These are phyloP conservation scores for Inga laurina DNA, from an alignment of 306 rosid genomes.

Conservation along the genomic window DNA sequence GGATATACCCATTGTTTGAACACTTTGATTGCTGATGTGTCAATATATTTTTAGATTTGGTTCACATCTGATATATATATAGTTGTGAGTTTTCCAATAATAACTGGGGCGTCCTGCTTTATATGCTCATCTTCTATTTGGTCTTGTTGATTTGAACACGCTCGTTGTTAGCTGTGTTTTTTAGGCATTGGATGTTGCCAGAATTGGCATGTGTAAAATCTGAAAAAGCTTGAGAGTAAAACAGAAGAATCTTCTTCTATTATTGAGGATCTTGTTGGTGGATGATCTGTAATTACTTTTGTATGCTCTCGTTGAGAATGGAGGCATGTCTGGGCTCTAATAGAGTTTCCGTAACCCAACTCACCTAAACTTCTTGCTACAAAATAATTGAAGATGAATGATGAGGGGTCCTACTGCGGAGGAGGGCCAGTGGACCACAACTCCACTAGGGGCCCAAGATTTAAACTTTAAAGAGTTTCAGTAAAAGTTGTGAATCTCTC, in stretches of 20 bases:
- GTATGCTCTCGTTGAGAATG: no score
- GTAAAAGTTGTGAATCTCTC: no score
- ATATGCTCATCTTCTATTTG: background rate
- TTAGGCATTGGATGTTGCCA: background rate
- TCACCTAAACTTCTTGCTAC: no score
- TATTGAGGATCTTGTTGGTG: no score
- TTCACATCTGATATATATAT: background rate
- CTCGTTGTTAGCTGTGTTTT: background rate
- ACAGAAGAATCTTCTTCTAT: no score
- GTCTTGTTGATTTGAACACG: background rate
- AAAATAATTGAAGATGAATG: no score
- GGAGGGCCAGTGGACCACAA: background rate
- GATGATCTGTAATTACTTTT: no score
- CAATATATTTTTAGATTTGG: constrained; percentile 11
- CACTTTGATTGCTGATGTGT: background rate
- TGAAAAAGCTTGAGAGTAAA: background rate
- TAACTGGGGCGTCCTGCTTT: background rate
- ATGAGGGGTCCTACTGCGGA: background rate
- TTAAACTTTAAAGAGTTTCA: no score
- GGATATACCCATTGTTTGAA: constrained; percentile 11
- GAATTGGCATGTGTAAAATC: background rate
- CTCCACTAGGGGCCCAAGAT: no score
- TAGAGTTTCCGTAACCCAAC: no score
- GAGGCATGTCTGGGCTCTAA: no score
- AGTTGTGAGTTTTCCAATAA: background rate